These are phyloP conservation scores for Tylopilus orsonianus DNA, from an alignment of 1,284 basidiomycete species.

Conservation along the genomic window DNA sequence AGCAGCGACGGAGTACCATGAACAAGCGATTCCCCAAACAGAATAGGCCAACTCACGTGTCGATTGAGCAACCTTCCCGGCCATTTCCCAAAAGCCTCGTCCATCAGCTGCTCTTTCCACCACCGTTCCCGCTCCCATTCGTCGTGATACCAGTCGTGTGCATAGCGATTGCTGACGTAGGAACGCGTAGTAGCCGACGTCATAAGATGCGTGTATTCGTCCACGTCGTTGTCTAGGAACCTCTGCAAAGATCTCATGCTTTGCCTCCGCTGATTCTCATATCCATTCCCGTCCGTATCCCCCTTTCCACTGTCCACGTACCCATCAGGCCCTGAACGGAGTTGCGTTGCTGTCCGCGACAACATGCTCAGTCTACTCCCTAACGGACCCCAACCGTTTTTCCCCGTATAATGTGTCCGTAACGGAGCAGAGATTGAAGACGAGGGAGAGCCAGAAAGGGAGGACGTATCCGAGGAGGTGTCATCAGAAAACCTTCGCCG, in stretches of 20 bases:
- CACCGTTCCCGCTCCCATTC: constrained; percentile 36
- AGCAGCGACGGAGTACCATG: background rate
- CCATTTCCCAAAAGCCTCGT: constrained; percentile 63
- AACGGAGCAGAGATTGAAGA: constrained; percentile 74
- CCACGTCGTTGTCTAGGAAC: constrained; percentile 9
- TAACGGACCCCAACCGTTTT: constrained; percentile 54
- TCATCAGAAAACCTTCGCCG: constrained; percentile 27
- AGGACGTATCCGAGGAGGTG: constrained; percentile 40
- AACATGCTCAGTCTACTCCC: constrained; percentile 52
- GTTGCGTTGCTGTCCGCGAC: constrained; percentile 2
- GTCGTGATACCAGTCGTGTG: constrained; percentile 10
- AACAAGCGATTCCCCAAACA: constrained; percentile 5
- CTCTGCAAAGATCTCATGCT: constrained; percentile 7
- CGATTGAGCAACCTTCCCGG: constrained; percentile 63
- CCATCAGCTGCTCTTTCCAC: constrained; percentile 41
- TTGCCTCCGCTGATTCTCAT: background rate
- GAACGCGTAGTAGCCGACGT: constrained; percentile 14
- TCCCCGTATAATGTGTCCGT: constrained; percentile 52
- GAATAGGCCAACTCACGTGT: constrained; percentile 49
- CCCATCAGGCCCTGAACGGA: background rate
- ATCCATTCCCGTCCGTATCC: background rate
- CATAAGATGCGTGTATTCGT: constrained; percentile 38
- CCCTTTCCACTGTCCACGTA: constrained; percentile 1
- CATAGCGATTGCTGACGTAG: constrained; percentile 13
- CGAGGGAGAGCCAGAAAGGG: constrained; percentile 59